Base-by-base conservation (phyloP, 139 green algal genomes). In the Diplosphaera chodatii region DNA sequence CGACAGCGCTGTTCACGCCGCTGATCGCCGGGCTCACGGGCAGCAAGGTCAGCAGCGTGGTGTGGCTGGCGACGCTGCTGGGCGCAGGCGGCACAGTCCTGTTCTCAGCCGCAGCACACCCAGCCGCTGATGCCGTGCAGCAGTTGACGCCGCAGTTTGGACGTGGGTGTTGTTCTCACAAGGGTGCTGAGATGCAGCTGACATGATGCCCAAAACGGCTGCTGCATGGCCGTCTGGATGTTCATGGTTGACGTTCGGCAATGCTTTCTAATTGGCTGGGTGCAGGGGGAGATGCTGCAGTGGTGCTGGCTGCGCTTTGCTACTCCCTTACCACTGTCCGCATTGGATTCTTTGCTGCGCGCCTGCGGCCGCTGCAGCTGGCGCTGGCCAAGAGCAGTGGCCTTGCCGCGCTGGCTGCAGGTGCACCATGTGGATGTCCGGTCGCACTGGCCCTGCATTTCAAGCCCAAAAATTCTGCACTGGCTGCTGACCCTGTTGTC, bases 291-390 rank as follows among this genome's bases (percentile, higher is more conserved):
- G 48, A 59, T 59, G 48, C 48, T n/a, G 48, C 48, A 18, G 48
- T 59, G 16, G 48, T 83, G 28, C 37, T 65, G 48, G 74, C 77
- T 0, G 74, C 77, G 2, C 40, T 83, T 18, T 77, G 40, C 27
- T 83, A 83, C 65, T 77, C 68, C 16, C 30, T 72, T 25, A 48
- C 73, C 29, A 77, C 68, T 1, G 77, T 83, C 27, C 34, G 77
- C 23, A 76, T 83, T 22, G 67, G 67, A 15, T 41, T 30, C 5
- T 83, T 75, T 67, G 68, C 77, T 18, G 33, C 70, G 32, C 68
- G 32, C n/a, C 68, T 83, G 20, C 6, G 16, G 1, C 40, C 74
- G 27, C 62, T 82, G 62, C 25, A 70, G n/a, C 69, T 83, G 30
- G 74, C 78, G 23, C 40, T 73, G 1, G 78, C 40, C 22, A 83